Base-by-base conservation (phyloP, 306 rosid genomes). In the Begonia fuchsioides region DNA sequence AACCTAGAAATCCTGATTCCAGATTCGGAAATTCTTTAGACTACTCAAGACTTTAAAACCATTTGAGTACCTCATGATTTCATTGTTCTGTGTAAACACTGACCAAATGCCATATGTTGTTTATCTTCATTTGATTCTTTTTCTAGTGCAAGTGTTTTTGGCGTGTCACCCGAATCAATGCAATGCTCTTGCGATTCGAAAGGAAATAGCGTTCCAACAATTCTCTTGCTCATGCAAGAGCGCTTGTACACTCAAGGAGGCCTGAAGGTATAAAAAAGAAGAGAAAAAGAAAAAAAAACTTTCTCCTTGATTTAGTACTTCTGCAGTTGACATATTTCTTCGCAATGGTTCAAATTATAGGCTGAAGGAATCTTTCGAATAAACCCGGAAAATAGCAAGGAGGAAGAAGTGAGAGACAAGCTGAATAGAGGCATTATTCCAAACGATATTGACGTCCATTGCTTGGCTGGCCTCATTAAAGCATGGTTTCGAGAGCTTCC, bases 401-500 rank as follows among this genome's bases (percentile, higher is more conserved):
- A 85, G 70, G 94, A 85, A 66, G 75, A 79, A 50, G 72, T 92
- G 49, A 79, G 98, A 65, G 83, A 77, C 56, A 83, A 79, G 38
- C 70, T 92, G 79, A 85, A 92, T 56, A 55, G 77, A 38, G 98
- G 98, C 3, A 71, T 76, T 58, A 88, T 90, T 56, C 93, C 98
- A 5, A 69, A 77, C 47, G 77, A 82, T 68, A 90, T 90, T 43
- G 96, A 92, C 41, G 96, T 85, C 26, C 94, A 92, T 57, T 85
- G 95, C 60, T 66, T 92, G 57, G 96, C 96, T 1, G 93, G 94
- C 39, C 72, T 92, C 35, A 85, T 92, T 3, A 92, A 92, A 62
- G 96, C 98, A n/a, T 92, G 96, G 96, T 82, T 92, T 66, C 61
- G 98, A 32, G 98, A 92, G 57, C 98, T 92, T 66, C 94, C 98